Percentiles rank a stretch among this genome's conserved stretches.
Conservation (phyloP, 495 filamentous ascomycete species). For the Opeltia flavorubescens region DNA sequence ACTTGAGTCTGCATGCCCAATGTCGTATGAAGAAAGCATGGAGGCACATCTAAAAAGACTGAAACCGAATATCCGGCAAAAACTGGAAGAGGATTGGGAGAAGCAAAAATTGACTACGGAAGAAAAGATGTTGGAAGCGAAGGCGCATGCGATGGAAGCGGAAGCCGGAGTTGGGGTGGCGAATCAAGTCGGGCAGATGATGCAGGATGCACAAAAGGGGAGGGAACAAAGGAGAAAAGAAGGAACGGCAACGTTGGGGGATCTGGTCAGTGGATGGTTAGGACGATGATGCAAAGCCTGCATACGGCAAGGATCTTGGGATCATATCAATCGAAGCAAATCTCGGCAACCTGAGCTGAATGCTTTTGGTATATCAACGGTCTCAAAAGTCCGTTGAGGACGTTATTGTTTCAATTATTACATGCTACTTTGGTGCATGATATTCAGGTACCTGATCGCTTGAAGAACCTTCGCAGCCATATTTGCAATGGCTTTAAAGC, state of each 20-base stretch:
- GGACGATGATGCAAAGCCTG: slow-evolving; percentile 16
- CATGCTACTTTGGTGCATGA: too few species aligned
- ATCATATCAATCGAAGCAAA: too few species aligned
- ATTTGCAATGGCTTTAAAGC: too few species aligned
- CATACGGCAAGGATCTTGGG: too few species aligned
- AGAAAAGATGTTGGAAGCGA: slow-evolving; percentile 52
- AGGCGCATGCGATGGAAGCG: slow-evolving; percentile 45
- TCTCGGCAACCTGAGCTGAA: too few species aligned
- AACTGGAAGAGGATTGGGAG: slow-evolving; percentile 30
- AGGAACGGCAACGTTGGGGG: slow-evolving; percentile 38
- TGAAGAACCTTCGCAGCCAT: too few species aligned
- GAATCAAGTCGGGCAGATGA: slow-evolving; percentile 35
- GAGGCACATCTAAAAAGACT: slow-evolving; percentile 10
- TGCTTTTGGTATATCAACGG: too few species aligned
- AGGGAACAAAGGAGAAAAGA: slow-evolving; percentile 43
- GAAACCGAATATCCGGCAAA: slow-evolving; percentile 21
- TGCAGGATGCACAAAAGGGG: slow-evolving; percentile 42
- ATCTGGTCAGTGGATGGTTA: slow-evolving; percentile 37
- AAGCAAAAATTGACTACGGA: slow-evolving; percentile 44
- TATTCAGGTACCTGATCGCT: too few species aligned
- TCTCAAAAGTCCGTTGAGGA: too few species aligned
- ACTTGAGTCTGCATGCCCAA: background rate
- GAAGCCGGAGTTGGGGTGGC: slow-evolving; percentile 41
- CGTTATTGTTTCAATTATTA: too few species aligned
- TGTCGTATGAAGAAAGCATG: background rate